A percentile compares a stretch with the other conserved stretches of the same genome.
These are phyloP conservation scores for Copromyces sp. DNA, from an alignment of 495 filamentous ascomycete genomes.

Conservation along the genomic window DNA sequence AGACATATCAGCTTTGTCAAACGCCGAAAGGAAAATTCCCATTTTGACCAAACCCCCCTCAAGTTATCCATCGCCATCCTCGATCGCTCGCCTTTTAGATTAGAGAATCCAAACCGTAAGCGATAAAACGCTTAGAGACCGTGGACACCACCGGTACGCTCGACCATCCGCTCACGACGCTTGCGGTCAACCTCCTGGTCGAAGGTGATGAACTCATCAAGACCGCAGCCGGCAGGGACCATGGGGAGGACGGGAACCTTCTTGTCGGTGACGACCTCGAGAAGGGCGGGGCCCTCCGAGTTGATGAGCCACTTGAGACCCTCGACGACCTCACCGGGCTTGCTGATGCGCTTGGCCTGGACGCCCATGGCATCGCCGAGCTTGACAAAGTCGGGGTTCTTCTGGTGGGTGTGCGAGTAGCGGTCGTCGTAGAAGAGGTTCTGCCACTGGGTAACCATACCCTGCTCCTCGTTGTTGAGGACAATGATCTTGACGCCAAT, in stretches of 20 bases:
- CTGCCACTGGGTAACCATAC: conserved; percentile 97
- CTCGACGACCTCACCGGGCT: conserved; percentile 61
- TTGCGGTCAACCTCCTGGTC: conserved; percentile 62
- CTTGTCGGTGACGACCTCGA: conserved; percentile 58
- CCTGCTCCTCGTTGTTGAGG: conserved; percentile 93
- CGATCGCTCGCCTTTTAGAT: not conserved
- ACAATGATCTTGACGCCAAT: conserved; percentile 88
- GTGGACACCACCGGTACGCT: conserved; percentile 51
- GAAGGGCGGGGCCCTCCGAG: conserved; percentile 64
- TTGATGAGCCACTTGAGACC: conserved; percentile 84
- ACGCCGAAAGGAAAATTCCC: conserved; percentile 3
- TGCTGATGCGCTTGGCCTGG: conserved; percentile 51
- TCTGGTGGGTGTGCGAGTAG: conserved; percentile 84
- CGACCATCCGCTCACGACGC: conserved; percentile 59
- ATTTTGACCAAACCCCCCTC: not conserved
- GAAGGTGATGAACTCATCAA: conserved; percentile 91
- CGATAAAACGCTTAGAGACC: conserved; percentile 14
- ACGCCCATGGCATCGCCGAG: conserved; percentile 77
- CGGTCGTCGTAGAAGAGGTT: conserved; percentile 87
- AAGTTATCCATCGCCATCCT: not conserved
- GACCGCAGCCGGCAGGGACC: conserved; percentile 76
- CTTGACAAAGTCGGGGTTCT: conserved; percentile 81
- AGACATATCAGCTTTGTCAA: not conserved
- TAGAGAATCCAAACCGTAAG: not conserved
- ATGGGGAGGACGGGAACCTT: conserved; percentile 98